Base-by-base conservation (phyloP, 2,329 filamentous ascomycete genomes). In the Chlorencoelia australis region DNA sequence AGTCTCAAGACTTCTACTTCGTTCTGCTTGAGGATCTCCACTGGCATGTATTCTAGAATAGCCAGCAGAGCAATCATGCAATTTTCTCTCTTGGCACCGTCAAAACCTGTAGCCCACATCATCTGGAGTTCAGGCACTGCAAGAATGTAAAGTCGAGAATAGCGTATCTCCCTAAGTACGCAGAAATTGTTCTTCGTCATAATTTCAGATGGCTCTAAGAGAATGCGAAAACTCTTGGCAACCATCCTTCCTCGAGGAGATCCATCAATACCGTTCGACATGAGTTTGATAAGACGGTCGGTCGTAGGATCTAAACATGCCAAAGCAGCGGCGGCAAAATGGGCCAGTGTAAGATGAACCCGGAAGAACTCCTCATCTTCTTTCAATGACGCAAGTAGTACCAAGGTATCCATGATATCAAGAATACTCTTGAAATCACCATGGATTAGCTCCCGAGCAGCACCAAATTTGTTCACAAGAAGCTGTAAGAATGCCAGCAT, bases 391-490 rank as follows among this genome's bases (percentile, higher is more conserved):
- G 27, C 16, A 15, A 4, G 27, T 3, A 40, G 25, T 7, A 51
- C 31, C 1, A 45, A 18, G 3, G 36, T 24, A 7, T 42, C 26
- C 34, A 55, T 44, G 10, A 44, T 9, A 8, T 46, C n/a, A 10
- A 50, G 30, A 7, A 48, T 22, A 10, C 13, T 35, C 10, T 17
- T 26, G 13, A 28, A 35, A 30, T 37, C 33, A 5, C 34, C 14
- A 2, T 18, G 26, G 7, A 41, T 28, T 8, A 19, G 19, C 6
- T 38, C 33, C 6, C 31, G 41, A n/a, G 43, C 22, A 5, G 48
- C 52, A 24, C 35, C 33, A 17, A 53, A 57, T 24, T 57, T 57
- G 32, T 54, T 56, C 9, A 57, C 39, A 1, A 55, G 30, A 4
- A 57, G 35, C 26, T 56, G 51, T 3, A 55, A 26, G 17, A 48